Percentiles rank a stretch among this genome's conserved stretches.
phyloP scores from a whole-genome alignment of 1,284 basidiomycete species.

The Cryptococcus sp. region DNA sequence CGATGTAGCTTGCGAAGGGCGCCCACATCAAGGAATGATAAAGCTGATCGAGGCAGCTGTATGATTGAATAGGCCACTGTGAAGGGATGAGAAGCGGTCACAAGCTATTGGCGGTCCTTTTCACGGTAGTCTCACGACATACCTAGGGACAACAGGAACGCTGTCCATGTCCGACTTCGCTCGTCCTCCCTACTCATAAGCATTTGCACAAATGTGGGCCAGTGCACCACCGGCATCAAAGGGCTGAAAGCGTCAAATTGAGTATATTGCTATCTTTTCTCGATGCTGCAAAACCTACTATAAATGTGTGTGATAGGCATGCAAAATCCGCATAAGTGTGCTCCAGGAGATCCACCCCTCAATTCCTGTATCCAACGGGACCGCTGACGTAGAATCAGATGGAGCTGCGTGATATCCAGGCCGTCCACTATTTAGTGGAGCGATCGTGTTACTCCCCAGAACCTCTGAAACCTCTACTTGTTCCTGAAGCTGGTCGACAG shows the following conservation, averaged over 20 bases:
- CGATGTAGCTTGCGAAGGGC: constrained; percentile 30
- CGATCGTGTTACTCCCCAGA: background rate
- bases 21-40: constrained; percentile 21
- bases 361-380: constrained; percentile 2
- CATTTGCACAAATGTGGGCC: constrained; percentile 38
- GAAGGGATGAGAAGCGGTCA: background rate
- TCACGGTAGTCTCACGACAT: background rate
- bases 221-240: constrained; percentile 36
- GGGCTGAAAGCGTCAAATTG: constrained; percentile 18
- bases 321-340: constrained; percentile 27
- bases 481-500: too few relatives aligned
- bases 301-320: constrained; percentile 33
- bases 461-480: background rate
- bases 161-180: constrained; percentile 22
- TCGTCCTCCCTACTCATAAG: constrained; percentile 33
- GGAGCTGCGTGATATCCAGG: background rate
- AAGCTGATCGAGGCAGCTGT: constrained; percentile 32
- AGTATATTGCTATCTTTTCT: background rate
- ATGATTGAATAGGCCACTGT: constrained; percentile 37
- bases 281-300: constrained; percentile 23
- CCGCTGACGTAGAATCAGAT: background rate
- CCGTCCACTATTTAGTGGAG: background rate
- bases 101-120: too few relatives aligned
- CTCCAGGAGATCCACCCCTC: constrained; percentile 31
- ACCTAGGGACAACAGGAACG: constrained; percentile 33